Evolutionary conservation across 108 stramenopile species (phyloP).

Genomic region (Pseudonitzschia multistriata): DNA sequence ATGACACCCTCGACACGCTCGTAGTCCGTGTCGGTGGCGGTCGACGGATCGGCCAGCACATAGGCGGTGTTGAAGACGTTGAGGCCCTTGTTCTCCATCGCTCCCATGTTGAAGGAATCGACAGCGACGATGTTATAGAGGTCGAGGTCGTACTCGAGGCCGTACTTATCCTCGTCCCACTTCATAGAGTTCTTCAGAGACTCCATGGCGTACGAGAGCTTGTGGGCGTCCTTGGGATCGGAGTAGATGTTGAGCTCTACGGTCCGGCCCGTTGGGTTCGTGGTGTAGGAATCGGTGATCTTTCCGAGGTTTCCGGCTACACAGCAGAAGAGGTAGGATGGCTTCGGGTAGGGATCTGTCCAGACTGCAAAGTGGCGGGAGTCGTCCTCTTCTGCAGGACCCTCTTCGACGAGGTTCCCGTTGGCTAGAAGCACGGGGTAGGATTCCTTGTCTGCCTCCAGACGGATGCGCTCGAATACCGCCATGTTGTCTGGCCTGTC

Average conservation of each 20-base stretch:
- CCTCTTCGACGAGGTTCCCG: slow-evolving; percentile 84
- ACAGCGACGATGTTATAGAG: slow-evolving; percentile 94
- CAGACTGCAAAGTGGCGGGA: slow-evolving; percentile 87
- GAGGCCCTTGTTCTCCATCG: slow-evolving; percentile 96
- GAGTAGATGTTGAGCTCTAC: slow-evolving; percentile 81
- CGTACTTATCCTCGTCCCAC: slow-evolving; percentile 86
- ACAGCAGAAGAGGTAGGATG: slow-evolving; percentile 91
- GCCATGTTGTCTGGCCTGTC: slow-evolving; percentile 98
- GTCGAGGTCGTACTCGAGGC: slow-evolving; percentile 94
- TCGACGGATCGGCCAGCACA: slow-evolving; percentile 87
- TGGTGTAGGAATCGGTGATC: slow-evolving; percentile 75
- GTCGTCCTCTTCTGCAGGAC: slow-evolving; percentile 37
- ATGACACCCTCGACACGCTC: slow-evolving; percentile 91
- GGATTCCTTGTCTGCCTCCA: slow-evolving; percentile 73
- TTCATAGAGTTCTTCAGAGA: slow-evolving; percentile 86
- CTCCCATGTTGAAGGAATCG: slow-evolving; percentile 89
- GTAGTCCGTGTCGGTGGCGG: slow-evolving; percentile 93
- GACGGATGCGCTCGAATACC: slow-evolving; percentile 62
- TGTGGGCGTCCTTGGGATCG: slow-evolving; percentile 83
- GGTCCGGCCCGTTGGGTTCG: slow-evolving; percentile 61
- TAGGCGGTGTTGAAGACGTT: slow-evolving; percentile 98
- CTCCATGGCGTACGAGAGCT: slow-evolving; percentile 89
- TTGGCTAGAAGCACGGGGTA: slow-evolving; percentile 91
- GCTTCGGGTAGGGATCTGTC: slow-evolving; percentile 96
- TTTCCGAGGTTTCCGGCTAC: slow-evolving; percentile 90